phyloP scores from a whole-genome alignment of 139 green algal species.

The Coccomyxa sp. region DNA sequence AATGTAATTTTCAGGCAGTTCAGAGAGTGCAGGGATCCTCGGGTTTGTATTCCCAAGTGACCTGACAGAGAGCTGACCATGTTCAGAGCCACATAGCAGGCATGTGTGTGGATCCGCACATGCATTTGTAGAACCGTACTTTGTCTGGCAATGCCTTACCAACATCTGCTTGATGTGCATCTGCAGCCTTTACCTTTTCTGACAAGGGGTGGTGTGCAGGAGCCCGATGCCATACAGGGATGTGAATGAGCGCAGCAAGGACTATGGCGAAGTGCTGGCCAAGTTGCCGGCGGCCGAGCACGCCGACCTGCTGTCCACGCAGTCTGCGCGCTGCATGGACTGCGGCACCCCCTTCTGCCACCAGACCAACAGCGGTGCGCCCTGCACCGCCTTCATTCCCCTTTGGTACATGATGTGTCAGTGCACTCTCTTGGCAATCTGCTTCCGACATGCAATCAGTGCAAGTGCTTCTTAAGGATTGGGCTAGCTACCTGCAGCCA shows the following conservation, averaged over 20 bases:
- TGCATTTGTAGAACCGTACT: too few species aligned
- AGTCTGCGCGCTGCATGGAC: conserved; percentile 93
- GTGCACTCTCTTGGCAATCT: background rate
- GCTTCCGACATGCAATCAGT: background rate
- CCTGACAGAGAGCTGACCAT: conserved; percentile 1
- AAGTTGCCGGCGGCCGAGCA: conserved; percentile 26
- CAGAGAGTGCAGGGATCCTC: background rate
- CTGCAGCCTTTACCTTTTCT: too few species aligned
- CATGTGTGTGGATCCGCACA: too few species aligned
- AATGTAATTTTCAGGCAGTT: too few species aligned
- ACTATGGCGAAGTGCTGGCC: conserved; percentile 85
- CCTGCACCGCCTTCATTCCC: background rate
- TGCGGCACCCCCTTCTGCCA: conserved; percentile 98
- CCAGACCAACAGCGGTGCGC: conserved; percentile 29
- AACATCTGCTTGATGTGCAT: too few species aligned
- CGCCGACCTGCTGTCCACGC: conserved; percentile 78
- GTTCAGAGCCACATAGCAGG: conserved; percentile 50
- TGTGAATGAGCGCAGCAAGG: conserved; percentile 73
- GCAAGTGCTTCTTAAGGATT: background rate
- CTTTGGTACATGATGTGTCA: background rate
- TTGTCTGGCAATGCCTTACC: too few species aligned
- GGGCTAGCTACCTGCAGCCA: too few species aligned
- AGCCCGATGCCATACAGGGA: conserved; percentile 79
- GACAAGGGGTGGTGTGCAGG: background rate
- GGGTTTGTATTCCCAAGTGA: background rate